These are phyloP conservation scores for Orobanche coerulescens DNA, from an alignment of 257 asterid species.

Conservation along the genomic window DNA sequence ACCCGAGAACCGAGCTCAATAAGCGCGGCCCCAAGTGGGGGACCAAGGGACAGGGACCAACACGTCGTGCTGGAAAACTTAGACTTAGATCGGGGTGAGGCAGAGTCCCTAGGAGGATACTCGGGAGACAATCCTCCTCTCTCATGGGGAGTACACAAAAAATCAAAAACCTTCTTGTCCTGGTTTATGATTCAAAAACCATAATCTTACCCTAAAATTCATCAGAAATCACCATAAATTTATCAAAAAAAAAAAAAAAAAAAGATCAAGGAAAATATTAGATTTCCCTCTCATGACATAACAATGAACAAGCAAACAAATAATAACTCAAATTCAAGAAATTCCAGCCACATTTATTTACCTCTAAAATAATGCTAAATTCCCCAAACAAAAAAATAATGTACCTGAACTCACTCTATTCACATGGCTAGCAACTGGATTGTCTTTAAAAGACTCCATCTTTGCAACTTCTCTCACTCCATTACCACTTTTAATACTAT, in stretches of 20 bases:
- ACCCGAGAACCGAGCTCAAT: too few species aligned
- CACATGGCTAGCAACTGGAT: constrained; percentile 44
- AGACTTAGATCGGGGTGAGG: too few species aligned
- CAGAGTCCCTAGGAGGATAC: too few species aligned
- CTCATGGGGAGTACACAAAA: too few species aligned
- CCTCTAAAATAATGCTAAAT: constrained; percentile 12
- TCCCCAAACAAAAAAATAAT: neutral
- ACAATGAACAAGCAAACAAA: constrained; percentile 5
- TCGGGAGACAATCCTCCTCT: too few species aligned
- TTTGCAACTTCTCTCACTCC: constrained; percentile 51
- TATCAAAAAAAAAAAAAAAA: neutral
- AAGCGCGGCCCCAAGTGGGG: too few species aligned
- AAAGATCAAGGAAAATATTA: constrained; percentile 29
- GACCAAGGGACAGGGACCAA: too few species aligned
- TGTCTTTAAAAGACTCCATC: constrained; percentile 66
- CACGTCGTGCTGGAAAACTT: too few species aligned
- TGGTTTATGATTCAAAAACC: neutral
- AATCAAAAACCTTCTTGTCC: neutral
- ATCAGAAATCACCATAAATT: constrained; percentile 13
- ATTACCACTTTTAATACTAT: constrained; percentile 21
- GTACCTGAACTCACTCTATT: constrained; percentile 68
- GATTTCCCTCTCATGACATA: constrained; percentile 25
- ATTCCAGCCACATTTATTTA: constrained; percentile 12
- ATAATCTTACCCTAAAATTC: constrained; percentile 5
- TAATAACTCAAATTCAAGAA: constrained; percentile 21